Percentiles rank a stretch among this genome's conserved stretches.
Conservation (phyloP, 1,284 basidiomycete genomes). For the Ceratobasidium sp. region DNA sequence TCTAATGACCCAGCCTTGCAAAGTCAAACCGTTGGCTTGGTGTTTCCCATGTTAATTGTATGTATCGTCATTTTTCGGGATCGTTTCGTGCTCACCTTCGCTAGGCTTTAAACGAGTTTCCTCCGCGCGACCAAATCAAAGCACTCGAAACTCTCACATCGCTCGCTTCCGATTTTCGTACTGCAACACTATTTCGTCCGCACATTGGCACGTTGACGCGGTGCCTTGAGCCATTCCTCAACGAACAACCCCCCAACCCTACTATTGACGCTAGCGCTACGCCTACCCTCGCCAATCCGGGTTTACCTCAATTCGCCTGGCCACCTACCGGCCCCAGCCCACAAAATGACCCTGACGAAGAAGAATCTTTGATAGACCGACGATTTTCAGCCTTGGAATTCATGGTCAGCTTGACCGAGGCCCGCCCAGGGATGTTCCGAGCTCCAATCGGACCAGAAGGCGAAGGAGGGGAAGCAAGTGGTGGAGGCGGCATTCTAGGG, state of each 20-base stretch:
- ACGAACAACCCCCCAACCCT: slow-evolving; percentile 25
- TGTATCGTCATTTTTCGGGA: slow-evolving; percentile 1
- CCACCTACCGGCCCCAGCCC: slow-evolving; percentile 26
- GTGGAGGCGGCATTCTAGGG: slow-evolving; percentile 27
- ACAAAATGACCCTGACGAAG: slow-evolving; percentile 45
- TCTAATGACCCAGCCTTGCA: slow-evolving; percentile 70
- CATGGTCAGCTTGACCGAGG: slow-evolving; percentile 81
- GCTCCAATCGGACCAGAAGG: slow-evolving; percentile 63
- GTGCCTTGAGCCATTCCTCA: slow-evolving; percentile 32
- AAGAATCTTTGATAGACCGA: slow-evolving; percentile 61
- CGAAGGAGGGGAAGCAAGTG: slow-evolving; percentile 16
- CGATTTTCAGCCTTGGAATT: slow-evolving; percentile 78
- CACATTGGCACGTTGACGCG: slow-evolving; percentile 63
- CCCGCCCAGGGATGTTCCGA: slow-evolving; percentile 75
- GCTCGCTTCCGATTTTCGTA: slow-evolving; percentile 65
- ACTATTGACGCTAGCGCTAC: slow-evolving; percentile 60
- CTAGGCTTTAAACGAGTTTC: slow-evolving; percentile 37
- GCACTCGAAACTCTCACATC: slow-evolving; percentile 71
- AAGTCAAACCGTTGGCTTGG: slow-evolving; percentile 68
- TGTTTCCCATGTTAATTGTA: slow-evolving; percentile 74
- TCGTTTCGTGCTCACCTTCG: no score
- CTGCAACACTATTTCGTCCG: slow-evolving; percentile 68
- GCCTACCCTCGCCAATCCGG: slow-evolving; percentile 72
- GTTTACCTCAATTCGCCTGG: slow-evolving; percentile 51
- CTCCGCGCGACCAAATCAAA: slow-evolving; percentile 28